Evolutionary conservation across 768 basidiomycete genomes (phyloP), one percentile per base, ranked within the genome.

Genomic region (Rhizopogon roseolus): DNA sequence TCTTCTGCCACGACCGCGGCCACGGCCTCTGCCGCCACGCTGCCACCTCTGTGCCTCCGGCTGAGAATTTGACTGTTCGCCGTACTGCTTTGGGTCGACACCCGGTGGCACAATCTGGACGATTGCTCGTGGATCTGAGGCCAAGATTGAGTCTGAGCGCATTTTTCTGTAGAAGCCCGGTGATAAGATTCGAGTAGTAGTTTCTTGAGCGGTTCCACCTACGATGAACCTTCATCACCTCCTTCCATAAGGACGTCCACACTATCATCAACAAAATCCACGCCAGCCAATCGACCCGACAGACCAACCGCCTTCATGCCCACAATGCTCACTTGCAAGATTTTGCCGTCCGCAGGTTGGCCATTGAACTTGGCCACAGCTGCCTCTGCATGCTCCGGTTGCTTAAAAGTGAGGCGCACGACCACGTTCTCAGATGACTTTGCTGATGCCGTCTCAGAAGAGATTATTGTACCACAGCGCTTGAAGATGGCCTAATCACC

Each of bases 281-380:
- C 59, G 17, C 80, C 82, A 16, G 79, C 84, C 7, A 86, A 64
- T 52, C 87, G 73, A 7, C 84, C 82, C 6, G 76, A 76, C 2
- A 90, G 72, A 0, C 81, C 71, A 7, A 80, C 76, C 1, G 79
- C 76, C 55, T 76, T 72, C 1, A 75, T 76, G 9, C 85, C 86
- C 13, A 91, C 76, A 46, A 90, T 68, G 50, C 70, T 69, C 6
- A 93, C 88, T 6, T 74, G 79, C 43, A 93, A 71, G 8, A 80
- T 79, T 57, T 85, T 85, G 1, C 91, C 92, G 55, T 94, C 92
- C 3, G 92, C 92, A 17, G 86, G 84, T 55, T 89, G 86, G 34
- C 83, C 84, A 70, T 94, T 71, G 67, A 90, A 94, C 62, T 86
- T 86, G 60, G 78, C 66, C 6, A 93, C 83, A 6, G 90, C 86